Evolutionary conservation across 495 filamentous ascomycete genomes (phyloP), one percentile per base, ranked within the genome.

Genomic region (Thermothielavioides terrestris): DNA sequence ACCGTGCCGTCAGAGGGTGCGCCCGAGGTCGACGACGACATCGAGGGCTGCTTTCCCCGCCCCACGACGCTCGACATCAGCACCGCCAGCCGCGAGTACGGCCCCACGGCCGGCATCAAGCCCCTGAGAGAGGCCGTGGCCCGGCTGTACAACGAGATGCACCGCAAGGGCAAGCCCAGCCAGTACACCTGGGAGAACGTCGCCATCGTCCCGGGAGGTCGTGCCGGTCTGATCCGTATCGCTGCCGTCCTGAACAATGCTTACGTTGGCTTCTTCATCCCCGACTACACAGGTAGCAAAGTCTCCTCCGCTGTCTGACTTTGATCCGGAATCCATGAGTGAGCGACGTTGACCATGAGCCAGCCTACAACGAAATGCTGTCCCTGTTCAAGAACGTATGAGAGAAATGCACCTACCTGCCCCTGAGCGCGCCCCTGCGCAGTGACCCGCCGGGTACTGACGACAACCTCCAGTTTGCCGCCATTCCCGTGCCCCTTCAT

Each of bases 141-240:
- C 27, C 77, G 80, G 43, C 77, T 97, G 49, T 97, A 97, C 74
- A 96, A 97, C 60, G 82, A 80, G 61, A 88, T 94, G 67, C 89
- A 95, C 61, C 82, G 91, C 36, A 72, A 90, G 68, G 87, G 85
- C 50, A 89, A 92, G 69, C 71, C 76, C n/a, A 90, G 85, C 64
- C 75, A 94, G 67, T 96, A 97, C 64, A 89, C 85, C n/a, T 95
- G 88, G 84, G 91, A 96, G 71, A 96, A 97, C 68, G 91, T 96
- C n/a, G 89, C 86, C 67, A 94, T 97, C 61, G 91, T 97, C 4
- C 91, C 91, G 34, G 91, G 91, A 66, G 91, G 91, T 22, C 77
- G 91, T 53, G 90, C 91, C 14, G 91, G 91, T 21, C 71, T 97
- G 70, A 94, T 96, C 54, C 79, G 91, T 40, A 94, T 96, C 68